phyloP scores from a whole-genome alignment of 106 monocot genomes.

The Posidonia australis region DNA sequence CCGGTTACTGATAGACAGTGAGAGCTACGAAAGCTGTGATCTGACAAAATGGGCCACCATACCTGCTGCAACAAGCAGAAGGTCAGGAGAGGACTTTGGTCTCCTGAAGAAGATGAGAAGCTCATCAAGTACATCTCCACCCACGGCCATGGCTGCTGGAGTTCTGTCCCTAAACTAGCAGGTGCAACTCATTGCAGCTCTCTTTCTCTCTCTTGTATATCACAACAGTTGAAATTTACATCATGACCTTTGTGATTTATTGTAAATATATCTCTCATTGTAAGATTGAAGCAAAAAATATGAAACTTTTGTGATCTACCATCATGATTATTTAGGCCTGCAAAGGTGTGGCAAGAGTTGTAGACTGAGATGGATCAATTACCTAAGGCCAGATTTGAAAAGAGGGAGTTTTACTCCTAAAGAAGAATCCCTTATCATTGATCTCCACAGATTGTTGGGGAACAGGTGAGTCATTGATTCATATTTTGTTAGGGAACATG shows the following conservation, averaged over 20 bases:
- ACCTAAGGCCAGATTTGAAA: conserved; percentile 31
- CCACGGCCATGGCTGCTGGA: conserved; percentile 72
- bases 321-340: conserved; percentile 8
- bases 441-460: conserved; percentile 37
- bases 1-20: background rate
- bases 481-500: too few relatives aligned
- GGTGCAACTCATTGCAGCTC: conserved; percentile 12
- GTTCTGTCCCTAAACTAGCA: conserved; percentile 58
- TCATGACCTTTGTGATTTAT: too few relatives aligned
- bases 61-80: conserved; percentile 84
- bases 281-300: too few relatives aligned
- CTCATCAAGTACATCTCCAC: conserved; percentile 61
- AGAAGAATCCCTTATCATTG: conserved; percentile 40
- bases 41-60: conserved; percentile 52
- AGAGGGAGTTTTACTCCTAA: conserved; percentile 33
- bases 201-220: background rate
- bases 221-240: too few relatives aligned
- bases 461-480: conserved; percentile 20
- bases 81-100: conserved; percentile 64
- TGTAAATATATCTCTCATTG: too few relatives aligned
- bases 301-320: background rate
- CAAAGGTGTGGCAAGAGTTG: conserved; percentile 47
- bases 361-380: conserved; percentile 25
- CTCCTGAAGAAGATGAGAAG: conserved; percentile 59
- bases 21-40: background rate